Conservation (phyloP, 1,284 basidiomycete genomes). For the Irpex sp. region DNA sequence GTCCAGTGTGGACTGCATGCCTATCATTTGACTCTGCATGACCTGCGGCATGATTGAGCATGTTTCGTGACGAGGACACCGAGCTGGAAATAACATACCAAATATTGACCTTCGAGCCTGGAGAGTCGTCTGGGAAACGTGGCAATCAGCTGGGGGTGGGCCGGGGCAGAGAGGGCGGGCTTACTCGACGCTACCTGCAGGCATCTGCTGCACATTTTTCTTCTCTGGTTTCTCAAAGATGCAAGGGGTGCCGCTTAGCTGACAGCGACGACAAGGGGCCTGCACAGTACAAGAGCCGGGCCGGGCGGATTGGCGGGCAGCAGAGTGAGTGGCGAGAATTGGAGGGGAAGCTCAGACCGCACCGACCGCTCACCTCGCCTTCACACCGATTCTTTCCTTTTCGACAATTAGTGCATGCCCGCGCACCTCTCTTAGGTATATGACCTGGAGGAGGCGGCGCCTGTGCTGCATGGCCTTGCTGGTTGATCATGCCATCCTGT, state of each 20-base stretch:
- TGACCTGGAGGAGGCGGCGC: constrained; percentile 32
- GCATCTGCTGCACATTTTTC: constrained; percentile 60
- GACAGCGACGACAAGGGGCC: constrained; percentile 88
- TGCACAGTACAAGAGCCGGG: constrained; percentile 45
- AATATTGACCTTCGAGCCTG: constrained; percentile 79
- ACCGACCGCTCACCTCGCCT: constrained; percentile 61
- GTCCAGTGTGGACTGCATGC: constrained; percentile 83
- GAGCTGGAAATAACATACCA: constrained; percentile 42
- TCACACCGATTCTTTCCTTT: constrained; percentile 94
- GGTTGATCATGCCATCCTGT: constrained; percentile 15
- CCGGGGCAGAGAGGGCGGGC: constrained; percentile 26
- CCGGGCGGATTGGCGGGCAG: constrained; percentile 58
- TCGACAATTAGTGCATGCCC: constrained; percentile 79
- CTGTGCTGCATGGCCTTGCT: constrained; percentile 14
- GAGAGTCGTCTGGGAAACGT: constrained; percentile 59
- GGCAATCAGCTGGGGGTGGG: constrained; percentile 16
- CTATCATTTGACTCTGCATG: constrained; percentile 89
- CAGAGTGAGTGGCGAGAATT: constrained; percentile 36
- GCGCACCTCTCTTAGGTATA: constrained; percentile 77
- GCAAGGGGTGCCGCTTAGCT: constrained; percentile 78
- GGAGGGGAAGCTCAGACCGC: constrained; percentile 19
- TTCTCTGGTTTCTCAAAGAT: constrained; percentile 93
- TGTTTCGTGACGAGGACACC: background rate
- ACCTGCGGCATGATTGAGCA: constrained; percentile 40
- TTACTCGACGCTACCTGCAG: constrained; percentile 71